Evolutionary conservation across 441 rosid genomes (phyloP).

Genomic region (Jatropha podagrica): DNA sequence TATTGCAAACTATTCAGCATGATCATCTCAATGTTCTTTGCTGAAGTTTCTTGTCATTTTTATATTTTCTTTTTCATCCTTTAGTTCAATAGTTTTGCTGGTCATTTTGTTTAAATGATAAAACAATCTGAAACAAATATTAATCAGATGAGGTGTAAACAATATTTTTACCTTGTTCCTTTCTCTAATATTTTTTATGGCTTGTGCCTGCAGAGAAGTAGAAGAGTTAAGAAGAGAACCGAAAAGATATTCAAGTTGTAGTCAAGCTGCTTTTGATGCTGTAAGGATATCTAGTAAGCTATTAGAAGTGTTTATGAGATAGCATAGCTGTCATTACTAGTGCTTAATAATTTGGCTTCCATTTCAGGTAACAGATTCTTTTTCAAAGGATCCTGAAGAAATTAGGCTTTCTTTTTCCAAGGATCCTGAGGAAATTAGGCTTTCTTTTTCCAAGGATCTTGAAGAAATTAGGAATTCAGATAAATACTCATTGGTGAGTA

Average conservation of each 20-base stretch:
- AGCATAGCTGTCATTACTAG: constrained; percentile 19
- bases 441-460: constrained; percentile 35
- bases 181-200: constrained; percentile 17
- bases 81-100: background rate
- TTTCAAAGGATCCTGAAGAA: constrained; percentile 42
- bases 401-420: constrained; percentile 34
- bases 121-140: background rate
- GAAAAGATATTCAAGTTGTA: constrained; percentile 42
- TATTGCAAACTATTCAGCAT: constrained; percentile 1
- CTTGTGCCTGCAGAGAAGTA: constrained; percentile 62
- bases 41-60: constrained; percentile 1
- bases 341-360: constrained; percentile 28
- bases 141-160: background rate
- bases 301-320: constrained; percentile 18
- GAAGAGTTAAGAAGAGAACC: constrained; percentile 56
- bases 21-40: background rate
- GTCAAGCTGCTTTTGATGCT: constrained; percentile 40
- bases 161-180: background rate
- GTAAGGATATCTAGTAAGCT: constrained; percentile 47
- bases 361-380: constrained; percentile 49
- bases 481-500: constrained; percentile 54
- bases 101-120: background rate
- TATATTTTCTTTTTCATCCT: background rate
- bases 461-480: constrained; percentile 43
- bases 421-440: constrained; percentile 45